Conservation (phyloP, 768 basidiomycete genomes). For the Tulasnella sp. region DNA sequence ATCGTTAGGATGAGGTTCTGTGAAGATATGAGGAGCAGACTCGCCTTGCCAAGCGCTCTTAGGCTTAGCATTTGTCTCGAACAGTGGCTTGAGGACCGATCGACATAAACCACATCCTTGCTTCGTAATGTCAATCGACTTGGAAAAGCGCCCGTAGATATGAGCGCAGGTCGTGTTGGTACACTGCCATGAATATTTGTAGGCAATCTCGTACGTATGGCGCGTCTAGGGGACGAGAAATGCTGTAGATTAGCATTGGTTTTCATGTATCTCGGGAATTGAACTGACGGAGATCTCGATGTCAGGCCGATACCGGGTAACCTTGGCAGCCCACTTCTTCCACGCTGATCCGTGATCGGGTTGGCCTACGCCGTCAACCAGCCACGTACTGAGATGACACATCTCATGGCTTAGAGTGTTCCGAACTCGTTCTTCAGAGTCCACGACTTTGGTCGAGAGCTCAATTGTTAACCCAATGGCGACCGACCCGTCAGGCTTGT, state of each 20-base stretch:
- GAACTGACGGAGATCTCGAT: constrained; percentile 40
- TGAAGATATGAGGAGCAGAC: constrained; percentile 19
- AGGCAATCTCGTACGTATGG: constrained; percentile 43
- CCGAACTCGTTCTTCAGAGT: constrained; percentile 41
- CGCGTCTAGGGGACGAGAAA: constrained; percentile 36
- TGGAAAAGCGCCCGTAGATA: constrained; percentile 35
- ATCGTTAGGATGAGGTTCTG: not conserved
- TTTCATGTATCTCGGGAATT: not conserved
- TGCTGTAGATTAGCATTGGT: not conserved
- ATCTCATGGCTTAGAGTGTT: constrained; percentile 46
- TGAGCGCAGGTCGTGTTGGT: constrained; percentile 36
- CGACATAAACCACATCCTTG: constrained; percentile 41
- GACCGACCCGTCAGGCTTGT: not conserved
- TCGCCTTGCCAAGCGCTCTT: constrained; percentile 38
- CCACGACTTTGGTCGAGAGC: constrained; percentile 43
- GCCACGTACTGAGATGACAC: constrained; percentile 45
- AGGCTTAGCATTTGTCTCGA: constrained; percentile 35
- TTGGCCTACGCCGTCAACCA: constrained; percentile 40
- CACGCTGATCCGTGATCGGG: constrained; percentile 43
- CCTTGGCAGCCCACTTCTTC: constrained; percentile 40
- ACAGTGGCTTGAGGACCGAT: constrained; percentile 36
- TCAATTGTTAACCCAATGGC: constrained; percentile 35
- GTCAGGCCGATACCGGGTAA: constrained; percentile 38
- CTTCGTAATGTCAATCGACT: constrained; percentile 39
- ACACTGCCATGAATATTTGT: constrained; percentile 36